Evolutionary conservation across 1,284 basidiomycete species (phyloP).

Genomic region (Xerocomus amazonicus): DNA sequence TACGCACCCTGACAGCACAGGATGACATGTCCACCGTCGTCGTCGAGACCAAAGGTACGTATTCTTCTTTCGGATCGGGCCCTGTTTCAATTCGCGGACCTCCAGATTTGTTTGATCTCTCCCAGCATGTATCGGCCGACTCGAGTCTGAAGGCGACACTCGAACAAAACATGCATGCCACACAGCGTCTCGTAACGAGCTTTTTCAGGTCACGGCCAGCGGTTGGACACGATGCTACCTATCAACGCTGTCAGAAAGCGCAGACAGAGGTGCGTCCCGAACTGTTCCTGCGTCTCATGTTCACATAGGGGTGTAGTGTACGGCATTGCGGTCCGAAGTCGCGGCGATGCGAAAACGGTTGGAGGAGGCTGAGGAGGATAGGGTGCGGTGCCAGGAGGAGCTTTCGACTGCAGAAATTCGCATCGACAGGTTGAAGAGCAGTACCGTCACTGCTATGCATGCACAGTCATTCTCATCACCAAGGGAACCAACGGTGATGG

Average conservation of each 20-base stretch:
- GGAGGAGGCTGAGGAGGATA: constrained; percentile 51
- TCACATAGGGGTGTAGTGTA: constrained; percentile 42
- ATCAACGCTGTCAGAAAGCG: constrained; percentile 47
- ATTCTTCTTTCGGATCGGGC: constrained; percentile 2
- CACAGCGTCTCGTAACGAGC: constrained; percentile 55
- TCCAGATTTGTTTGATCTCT: constrained; percentile 49
- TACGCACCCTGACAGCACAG: constrained; percentile 57
- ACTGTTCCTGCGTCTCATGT: constrained; percentile 4
- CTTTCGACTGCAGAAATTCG: constrained; percentile 66
- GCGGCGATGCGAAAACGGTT: constrained; percentile 57
- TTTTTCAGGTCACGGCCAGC: constrained; percentile 47
- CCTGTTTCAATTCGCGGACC: not conserved
- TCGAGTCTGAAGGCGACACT: constrained; percentile 48
- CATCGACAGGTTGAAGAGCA: constrained; percentile 70
- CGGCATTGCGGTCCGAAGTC: constrained; percentile 57
- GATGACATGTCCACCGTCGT: constrained; percentile 48
- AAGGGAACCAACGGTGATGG: constrained; percentile 45
- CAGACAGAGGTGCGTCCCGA: constrained; percentile 53
- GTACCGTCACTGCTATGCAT: constrained; percentile 49
- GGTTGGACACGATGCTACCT: constrained; percentile 30
- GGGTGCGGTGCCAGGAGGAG: constrained; percentile 52
- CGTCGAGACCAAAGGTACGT: constrained; percentile 45
- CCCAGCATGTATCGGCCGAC: constrained; percentile 49
- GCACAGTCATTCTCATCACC: constrained; percentile 31
- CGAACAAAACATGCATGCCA: constrained; percentile 54